Evolutionary conservation across 768 basidiomycete genomes (phyloP), one percentile per base, ranked within the genome.

Genomic region (Hortiboletus campestris): DNA sequence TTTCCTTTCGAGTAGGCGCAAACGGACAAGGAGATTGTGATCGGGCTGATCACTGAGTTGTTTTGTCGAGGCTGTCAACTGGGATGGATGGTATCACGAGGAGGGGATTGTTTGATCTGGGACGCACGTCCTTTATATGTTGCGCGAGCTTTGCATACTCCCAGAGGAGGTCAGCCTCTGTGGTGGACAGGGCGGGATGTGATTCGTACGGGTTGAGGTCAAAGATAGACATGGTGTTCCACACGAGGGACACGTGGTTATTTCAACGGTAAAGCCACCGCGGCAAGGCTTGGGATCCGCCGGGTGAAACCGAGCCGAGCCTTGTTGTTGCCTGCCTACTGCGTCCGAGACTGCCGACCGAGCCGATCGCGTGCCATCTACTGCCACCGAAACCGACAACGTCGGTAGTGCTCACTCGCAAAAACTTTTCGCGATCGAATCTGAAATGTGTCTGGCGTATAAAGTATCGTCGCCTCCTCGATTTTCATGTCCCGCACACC

Each of bases 81-180:
- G 59, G 8, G 44, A 19, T 14, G 39, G 52, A 16, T 35, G 38
- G 6, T 9, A 34, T 42, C 11, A 42, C 32, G 46, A 29, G 11
- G 39, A 14, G 6, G 6, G 2, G 20, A 28, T 25, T 22, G 2
- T 7, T 20, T 10, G 52, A 3, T 14, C 6, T 22, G 17, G 2
- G 36, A 73, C 84, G 58, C 59, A 95, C 94, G 69, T 80, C 76
- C 69, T 87, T 91, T 60, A 95, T 76, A 68, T 91, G 84, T 47
- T 89, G 83, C 0, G 88, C 85, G 17, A 96, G 78, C 63, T 92
- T 92, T 31, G 91, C 90, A 68, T 96, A 96, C 69, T 97, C 94
- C 90, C 91, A 94, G 36, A 97, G 82, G 0, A 94, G 84, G 36
- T 91, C 83, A 7, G 88, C 82, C 70, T 97, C 90, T 6, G 86